phyloP scores from a whole-genome alignment of 169 alveolate species.

The Hepatocystis sp. region DNA sequence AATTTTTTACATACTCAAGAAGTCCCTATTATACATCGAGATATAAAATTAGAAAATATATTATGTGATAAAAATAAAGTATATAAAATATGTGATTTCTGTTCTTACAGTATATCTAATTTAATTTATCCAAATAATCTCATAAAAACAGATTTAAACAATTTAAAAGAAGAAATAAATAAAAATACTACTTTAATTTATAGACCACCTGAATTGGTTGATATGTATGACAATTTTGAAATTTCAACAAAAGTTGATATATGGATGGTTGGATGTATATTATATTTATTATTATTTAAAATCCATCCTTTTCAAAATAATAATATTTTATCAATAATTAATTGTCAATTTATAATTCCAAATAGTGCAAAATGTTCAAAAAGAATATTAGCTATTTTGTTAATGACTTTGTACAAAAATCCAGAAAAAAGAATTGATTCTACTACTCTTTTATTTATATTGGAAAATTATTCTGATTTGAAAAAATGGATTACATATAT shows the following conservation, averaged over 20 bases:
- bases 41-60: slow-evolving; percentile 86
- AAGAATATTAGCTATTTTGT: slow-evolving; percentile 45
- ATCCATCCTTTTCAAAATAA: slow-evolving; percentile 81
- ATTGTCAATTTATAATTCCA: slow-evolving; percentile 72
- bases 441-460: slow-evolving; percentile 55
- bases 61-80: slow-evolving; percentile 75
- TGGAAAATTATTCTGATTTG: slow-evolving; percentile 64
- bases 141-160: slow-evolving; percentile 40
- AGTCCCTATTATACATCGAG: slow-evolving; percentile 90
- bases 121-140: slow-evolving; percentile 72
- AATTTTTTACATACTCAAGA: slow-evolving; percentile 88
- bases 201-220: slow-evolving; percentile 94
- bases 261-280: slow-evolving; percentile 94
- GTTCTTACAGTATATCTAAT: slow-evolving; percentile 84
- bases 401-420: slow-evolving; percentile 46
- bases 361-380: slow-evolving; percentile 28
- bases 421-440: slow-evolving; percentile 56
- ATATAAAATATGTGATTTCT: slow-evolving; percentile 93
- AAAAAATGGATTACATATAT: slow-evolving; percentile 51
- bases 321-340: slow-evolving; percentile 75
- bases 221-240: slow-evolving; percentile 81
- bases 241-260: slow-evolving; percentile 89
- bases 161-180: slow-evolving; percentile 86
- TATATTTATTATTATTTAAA: slow-evolving; percentile 80
- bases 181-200: slow-evolving; percentile 92